Conservation (phyloP, 1,284 basidiomycete species). For the Naganishia sp. region DNA sequence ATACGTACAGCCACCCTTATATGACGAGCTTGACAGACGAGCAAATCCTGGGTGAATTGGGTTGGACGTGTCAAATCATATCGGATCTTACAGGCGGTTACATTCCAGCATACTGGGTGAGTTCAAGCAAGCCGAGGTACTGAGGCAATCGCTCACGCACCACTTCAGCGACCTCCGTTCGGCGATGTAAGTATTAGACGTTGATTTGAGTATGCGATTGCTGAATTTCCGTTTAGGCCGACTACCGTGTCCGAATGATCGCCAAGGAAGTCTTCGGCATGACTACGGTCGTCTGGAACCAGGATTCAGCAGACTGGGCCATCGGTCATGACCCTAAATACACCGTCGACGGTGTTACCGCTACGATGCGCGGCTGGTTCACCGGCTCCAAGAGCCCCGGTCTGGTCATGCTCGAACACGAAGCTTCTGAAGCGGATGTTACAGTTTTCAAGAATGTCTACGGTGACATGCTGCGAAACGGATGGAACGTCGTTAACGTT, state of each 20-base stretch:
- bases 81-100: constrained; percentile 50
- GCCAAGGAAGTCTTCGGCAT: constrained; percentile 54
- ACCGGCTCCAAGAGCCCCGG: constrained; percentile 69
- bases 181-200: constrained; percentile 36
- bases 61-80: constrained; percentile 55
- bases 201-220: not conserved
- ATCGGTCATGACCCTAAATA: constrained; percentile 43
- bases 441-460: constrained; percentile 69
- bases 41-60: constrained; percentile 60
- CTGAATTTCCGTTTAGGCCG: not conserved
- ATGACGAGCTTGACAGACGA: constrained; percentile 60
- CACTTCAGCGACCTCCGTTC: constrained; percentile 45
- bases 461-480: constrained; percentile 64
- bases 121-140: constrained; percentile 7
- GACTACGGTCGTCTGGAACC: constrained; percentile 51
- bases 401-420: constrained; percentile 80
- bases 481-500: constrained; percentile 67
- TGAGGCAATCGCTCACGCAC: constrained; percentile 7
- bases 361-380: constrained; percentile 33
- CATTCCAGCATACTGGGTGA: constrained; percentile 50
- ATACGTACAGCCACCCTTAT: constrained; percentile 59
- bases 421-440: constrained; percentile 66
- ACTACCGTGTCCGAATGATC: constrained; percentile 59
- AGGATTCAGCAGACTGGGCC: constrained; percentile 53
- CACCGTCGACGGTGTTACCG: constrained; percentile 36